phyloP scores from a whole-genome alignment of 331 rosid genomes.

The Erythrophleum ivorense region DNA sequence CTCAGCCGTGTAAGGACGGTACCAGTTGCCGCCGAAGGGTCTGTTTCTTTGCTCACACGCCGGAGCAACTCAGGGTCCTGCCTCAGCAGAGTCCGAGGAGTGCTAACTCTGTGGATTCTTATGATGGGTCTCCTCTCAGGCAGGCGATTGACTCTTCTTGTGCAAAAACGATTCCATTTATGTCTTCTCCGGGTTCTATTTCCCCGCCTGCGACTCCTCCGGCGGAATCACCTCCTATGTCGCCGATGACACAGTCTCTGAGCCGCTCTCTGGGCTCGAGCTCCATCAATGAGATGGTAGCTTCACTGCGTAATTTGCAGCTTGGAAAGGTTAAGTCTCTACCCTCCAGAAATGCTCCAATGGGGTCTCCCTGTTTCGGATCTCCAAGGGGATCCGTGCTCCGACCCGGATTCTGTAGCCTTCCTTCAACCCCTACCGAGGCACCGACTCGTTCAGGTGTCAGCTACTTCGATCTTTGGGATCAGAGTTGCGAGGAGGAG shows the following conservation, averaged over 20 bases:
- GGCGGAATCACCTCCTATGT: slow-evolving; percentile 71
- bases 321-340: slow-evolving; percentile 66
- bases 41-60: slow-evolving; percentile 93
- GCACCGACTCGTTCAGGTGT: slow-evolving; percentile 48
- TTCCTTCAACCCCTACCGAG: slow-evolving; percentile 75
- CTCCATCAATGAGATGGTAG: slow-evolving; percentile 63
- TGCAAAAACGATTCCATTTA: slow-evolving; percentile 45
- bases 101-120: slow-evolving; percentile 55
- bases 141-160: slow-evolving; percentile 53
- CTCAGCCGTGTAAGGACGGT: slow-evolving; percentile 98
- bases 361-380: slow-evolving; percentile 73
- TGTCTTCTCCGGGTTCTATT: slow-evolving; percentile 53
- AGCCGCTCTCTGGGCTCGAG: slow-evolving; percentile 61
- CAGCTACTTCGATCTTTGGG: slow-evolving; percentile 63
- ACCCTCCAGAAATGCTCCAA: slow-evolving; percentile 56
- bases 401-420: slow-evolving; percentile 76
- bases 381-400: slow-evolving; percentile 74
- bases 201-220: slow-evolving; percentile 69
- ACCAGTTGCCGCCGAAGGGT: slow-evolving; percentile 84
- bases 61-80: slow-evolving; percentile 82
- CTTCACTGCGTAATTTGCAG: slow-evolving; percentile 69
- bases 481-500: slow-evolving; percentile 66
- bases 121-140: slow-evolving; percentile 79
- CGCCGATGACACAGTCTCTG: slow-evolving; percentile 59
- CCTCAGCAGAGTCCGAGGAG: slow-evolving; percentile 74